These are phyloP conservation scores for Arbutus unedo DNA, from an alignment of 148 eudicot species.

Conservation along the genomic window DNA sequence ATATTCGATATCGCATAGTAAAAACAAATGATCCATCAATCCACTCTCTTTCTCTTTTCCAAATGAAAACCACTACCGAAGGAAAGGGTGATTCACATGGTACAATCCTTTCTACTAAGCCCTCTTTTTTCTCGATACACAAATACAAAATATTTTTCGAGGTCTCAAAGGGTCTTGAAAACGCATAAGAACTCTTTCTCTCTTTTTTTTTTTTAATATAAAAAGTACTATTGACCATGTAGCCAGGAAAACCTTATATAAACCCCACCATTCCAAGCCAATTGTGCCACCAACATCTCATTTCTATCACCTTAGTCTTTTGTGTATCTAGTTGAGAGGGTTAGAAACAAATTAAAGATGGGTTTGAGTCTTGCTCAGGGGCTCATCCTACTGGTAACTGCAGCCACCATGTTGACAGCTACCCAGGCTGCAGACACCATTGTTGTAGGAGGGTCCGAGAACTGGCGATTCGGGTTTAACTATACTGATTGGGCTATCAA, in stretches of 20 bases:
- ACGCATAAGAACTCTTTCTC: too few relatives aligned
- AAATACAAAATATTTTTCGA: background rate
- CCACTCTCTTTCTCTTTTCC: too few relatives aligned
- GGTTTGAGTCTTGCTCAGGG: background rate
- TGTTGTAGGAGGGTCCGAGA: conserved; percentile 19
- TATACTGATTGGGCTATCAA: conserved; percentile 21
- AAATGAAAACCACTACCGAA: too few relatives aligned
- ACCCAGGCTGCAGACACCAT: conserved; percentile 12
- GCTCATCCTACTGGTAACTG: conserved; percentile 1
- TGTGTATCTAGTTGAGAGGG: background rate
- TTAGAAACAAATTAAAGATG: background rate
- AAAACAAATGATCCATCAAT: too few relatives aligned
- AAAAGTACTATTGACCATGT: conserved; percentile 4
- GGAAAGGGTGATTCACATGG: too few relatives aligned
- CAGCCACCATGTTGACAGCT: conserved; percentile 10
- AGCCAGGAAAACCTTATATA: conserved; percentile 7
- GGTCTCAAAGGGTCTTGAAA: too few relatives aligned
- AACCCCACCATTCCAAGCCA: conserved; percentile 2
- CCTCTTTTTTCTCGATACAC: too few relatives aligned
- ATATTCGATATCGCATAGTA: too few relatives aligned
- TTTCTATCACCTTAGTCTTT: background rate
- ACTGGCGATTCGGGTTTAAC: conserved; percentile 20
- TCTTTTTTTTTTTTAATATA: background rate
- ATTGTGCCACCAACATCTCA: background rate
- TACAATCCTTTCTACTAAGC: too few relatives aligned